phyloP scores from a whole-genome alignment of 257 asterid genomes.

The Nicotiana noctiflora region DNA sequence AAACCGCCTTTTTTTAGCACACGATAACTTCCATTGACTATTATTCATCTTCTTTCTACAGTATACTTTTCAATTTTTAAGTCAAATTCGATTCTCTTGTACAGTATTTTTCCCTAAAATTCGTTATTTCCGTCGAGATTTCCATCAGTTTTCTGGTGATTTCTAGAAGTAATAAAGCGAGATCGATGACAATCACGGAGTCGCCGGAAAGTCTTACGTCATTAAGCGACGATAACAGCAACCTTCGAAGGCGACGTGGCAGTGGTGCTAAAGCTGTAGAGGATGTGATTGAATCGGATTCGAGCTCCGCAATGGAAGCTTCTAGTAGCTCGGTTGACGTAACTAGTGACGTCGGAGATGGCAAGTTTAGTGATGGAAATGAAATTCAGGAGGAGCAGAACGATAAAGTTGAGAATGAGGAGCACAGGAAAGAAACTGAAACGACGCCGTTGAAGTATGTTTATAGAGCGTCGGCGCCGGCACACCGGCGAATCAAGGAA shows the following conservation, averaged over 20 bases:
- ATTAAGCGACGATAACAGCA: constrained; percentile 20
- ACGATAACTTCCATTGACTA: too few relatives aligned
- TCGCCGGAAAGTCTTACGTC: constrained; percentile 41
- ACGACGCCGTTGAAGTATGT: constrained; percentile 33
- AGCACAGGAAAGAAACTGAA: constrained; percentile 29
- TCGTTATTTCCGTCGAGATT: background rate
- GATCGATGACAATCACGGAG: constrained; percentile 21
- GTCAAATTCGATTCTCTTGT: background rate
- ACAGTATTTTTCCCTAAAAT: background rate
- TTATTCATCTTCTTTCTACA: background rate
- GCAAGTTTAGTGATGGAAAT: constrained; percentile 18
- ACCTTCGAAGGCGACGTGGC: constrained; percentile 41
- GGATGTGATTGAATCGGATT: constrained; percentile 13
- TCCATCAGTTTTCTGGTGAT: background rate
- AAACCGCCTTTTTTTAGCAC: background rate
- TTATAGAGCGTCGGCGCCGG: constrained; percentile 81
- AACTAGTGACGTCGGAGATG: constrained; percentile 12
- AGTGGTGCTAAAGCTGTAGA: constrained; percentile 14
- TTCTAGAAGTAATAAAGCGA: background rate
- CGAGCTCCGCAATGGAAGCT: constrained; percentile 10
- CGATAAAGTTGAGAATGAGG: constrained; percentile 23
- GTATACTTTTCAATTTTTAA: background rate
- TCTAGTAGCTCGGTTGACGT: constrained; percentile 6
- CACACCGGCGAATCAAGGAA: constrained; percentile 78
- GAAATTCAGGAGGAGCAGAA: constrained; percentile 24